A percentile compares a stretch with the other conserved stretches of the same genome.
phyloP scores from a whole-genome alignment of 179 eudicot genomes.

The Nepenthes alata region DNA sequence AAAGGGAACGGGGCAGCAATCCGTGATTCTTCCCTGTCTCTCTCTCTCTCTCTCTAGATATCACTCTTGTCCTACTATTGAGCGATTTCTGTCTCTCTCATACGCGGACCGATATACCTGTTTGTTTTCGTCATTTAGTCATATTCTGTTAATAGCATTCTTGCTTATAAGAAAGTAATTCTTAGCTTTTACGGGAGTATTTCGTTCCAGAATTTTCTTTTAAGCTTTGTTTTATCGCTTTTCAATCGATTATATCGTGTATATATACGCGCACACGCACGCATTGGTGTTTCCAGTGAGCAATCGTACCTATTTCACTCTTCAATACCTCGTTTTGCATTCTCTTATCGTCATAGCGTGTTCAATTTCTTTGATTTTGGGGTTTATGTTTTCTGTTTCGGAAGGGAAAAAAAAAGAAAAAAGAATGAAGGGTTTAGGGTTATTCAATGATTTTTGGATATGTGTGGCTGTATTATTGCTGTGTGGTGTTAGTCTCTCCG shows the following conservation, averaged over 20 bases:
- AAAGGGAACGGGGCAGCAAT: slow-evolving; percentile 7
- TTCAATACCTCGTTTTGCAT: too few species aligned
- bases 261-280: not conserved
- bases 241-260: not conserved
- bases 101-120: too few species aligned
- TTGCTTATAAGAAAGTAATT: slow-evolving; percentile 13
- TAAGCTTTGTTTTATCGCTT: slow-evolving; percentile 1
- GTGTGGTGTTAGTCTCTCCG: slow-evolving; percentile 9
- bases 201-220: slow-evolving; percentile 11
- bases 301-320: not conserved
- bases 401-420: slow-evolving; percentile 12
- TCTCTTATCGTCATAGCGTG: too few species aligned
- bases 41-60: not conserved
- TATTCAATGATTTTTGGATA: slow-evolving; percentile 2
- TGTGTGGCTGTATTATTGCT: slow-evolving; percentile 9
- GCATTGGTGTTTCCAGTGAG: too few species aligned
- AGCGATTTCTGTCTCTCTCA: too few species aligned
- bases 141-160: not conserved
- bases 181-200: slow-evolving; percentile 38
- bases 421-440: slow-evolving; percentile 18
- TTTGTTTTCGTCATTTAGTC: too few species aligned
- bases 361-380: too few species aligned
- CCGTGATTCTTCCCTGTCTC: slow-evolving; percentile 21
- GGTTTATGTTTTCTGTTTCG: too few species aligned
- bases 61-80: not conserved